phyloP scores from a whole-genome alignment of 1,139 yeast species.

The Kluyveromyces sp. region DNA sequence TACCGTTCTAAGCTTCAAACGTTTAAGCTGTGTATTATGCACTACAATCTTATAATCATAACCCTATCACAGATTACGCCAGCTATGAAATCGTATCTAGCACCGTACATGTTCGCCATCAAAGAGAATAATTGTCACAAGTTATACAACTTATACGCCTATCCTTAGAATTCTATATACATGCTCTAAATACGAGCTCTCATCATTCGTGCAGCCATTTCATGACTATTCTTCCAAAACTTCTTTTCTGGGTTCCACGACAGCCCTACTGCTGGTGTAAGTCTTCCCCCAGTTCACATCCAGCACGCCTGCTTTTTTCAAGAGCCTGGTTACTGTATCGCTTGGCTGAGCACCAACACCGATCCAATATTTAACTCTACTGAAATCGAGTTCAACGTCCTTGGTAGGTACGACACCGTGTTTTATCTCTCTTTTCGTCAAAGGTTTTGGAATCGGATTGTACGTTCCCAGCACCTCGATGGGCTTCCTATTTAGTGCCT shows the following conservation, averaged over 20 bases:
- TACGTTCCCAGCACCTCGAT: conserved; percentile 94
- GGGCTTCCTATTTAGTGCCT: conserved; percentile 77
- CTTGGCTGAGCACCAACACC: conserved; percentile 99
- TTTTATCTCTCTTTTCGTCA: conserved; percentile 48
- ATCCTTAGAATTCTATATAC: background rate
- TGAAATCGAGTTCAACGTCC: conserved; percentile 76
- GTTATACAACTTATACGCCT: background rate
- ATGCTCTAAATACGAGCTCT: too few relatives aligned
- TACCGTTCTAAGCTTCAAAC: background rate
- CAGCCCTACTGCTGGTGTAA: conserved; percentile 12
- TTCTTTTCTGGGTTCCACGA: conserved; percentile 19
- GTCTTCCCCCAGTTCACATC: conserved; percentile 57
- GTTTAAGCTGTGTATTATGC: background rate
- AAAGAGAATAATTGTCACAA: background rate
- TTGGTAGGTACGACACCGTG: conserved; percentile 61
- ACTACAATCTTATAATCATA: background rate
- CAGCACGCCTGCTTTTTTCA: conserved; percentile 73
- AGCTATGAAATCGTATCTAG: too few relatives aligned
- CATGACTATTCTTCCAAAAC: conserved; percentile 8
- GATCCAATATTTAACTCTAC: conserved; percentile 92
- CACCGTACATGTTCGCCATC: too few relatives aligned
- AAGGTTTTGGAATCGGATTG: conserved; percentile 73
- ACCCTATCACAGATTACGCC: background rate
- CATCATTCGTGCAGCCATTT: background rate
- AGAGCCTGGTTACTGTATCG: conserved; percentile 67